Base-by-base conservation (phyloP, 306 rosid genomes). In the Carpinus fangiana region DNA sequence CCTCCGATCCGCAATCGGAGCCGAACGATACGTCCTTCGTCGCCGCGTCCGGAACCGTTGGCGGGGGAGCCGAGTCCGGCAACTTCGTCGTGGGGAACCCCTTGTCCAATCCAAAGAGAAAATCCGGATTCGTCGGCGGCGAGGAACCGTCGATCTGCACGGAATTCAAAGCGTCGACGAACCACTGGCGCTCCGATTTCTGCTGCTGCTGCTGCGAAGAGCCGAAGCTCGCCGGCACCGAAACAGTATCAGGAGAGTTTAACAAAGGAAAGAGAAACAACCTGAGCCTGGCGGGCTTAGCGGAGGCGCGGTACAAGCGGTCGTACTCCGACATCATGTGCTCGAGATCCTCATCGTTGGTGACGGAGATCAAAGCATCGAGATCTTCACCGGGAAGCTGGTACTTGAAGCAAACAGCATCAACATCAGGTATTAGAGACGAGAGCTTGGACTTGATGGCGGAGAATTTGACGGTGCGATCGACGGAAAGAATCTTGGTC, bases 341-440 rank as follows among this genome's bases (percentile, higher is more conserved):
- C 51, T 89, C 93, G 17, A 94, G 93, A 81, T 94, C 97, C 26
- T 94, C 98, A 13, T 92, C 95, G 55, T 89, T 90, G 73, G 89
- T 89, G 56, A 94, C 96, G 43, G 98, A 94, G 70, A 92, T 92
- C 75, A 94, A 83, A 8, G 97, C 91, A 67, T 94, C 97, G 78
- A 94, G 97, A 64, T 92, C 98, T 65, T 92, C 97, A 21, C 97
- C 97, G 1, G 93, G 98, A 34, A 90, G 96, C 72, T 92, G 97
- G 79, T 94, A 94, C 85, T 94, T 94, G 82, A 94, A 82, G 79
- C 85, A 88, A 74, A 89, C 62, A 20, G 50, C 73, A 7, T 76
- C 79, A 65, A 78, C 72, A 6, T 69, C 81, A 68, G 48, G 23
- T 20, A 84, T 76, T 43, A 94, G 83, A 28, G 94, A 80, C 3